Percentiles rank a stretch among this genome's conserved stretches.
Conservation (phyloP, 148 eudicot species). For the Cornus florida region DNA sequence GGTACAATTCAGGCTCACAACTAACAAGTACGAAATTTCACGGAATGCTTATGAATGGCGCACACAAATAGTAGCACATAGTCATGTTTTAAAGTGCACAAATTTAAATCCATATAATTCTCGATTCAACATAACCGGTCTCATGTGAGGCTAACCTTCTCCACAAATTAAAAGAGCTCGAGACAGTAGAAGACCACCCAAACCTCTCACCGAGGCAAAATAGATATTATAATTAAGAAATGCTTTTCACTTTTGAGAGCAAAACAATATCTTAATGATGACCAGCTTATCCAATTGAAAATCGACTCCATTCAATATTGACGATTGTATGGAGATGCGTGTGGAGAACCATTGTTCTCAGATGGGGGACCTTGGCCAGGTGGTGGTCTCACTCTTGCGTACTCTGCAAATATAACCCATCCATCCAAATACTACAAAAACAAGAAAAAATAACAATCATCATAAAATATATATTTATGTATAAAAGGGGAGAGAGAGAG, state of each 20-base stretch:
- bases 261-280: neutral
- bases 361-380: slow-evolving; percentile 19
- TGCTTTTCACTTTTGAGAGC: neutral
- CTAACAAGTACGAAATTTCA: neutral
- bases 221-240: neutral
- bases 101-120: neutral
- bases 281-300: neutral
- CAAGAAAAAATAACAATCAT: neutral
- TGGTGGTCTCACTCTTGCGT: slow-evolving; percentile 54
- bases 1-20: neutral
- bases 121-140: neutral
- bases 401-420: slow-evolving; percentile 90
- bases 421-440: slow-evolving; percentile 76
- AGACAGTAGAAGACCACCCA: neutral
- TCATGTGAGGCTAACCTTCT: neutral
- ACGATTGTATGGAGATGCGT: slow-evolving; percentile 24
- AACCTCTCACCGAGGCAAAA: neutral
- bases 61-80: neutral
- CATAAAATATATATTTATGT: neutral
- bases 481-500: no score
- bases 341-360: slow-evolving; percentile 35
- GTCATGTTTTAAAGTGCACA: neutral
- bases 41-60: neutral
- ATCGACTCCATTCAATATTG: neutral
- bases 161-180: neutral